phyloP scores from a whole-genome alignment of 176 grass and related monocot genomes.

The Oryza australiensis region DNA sequence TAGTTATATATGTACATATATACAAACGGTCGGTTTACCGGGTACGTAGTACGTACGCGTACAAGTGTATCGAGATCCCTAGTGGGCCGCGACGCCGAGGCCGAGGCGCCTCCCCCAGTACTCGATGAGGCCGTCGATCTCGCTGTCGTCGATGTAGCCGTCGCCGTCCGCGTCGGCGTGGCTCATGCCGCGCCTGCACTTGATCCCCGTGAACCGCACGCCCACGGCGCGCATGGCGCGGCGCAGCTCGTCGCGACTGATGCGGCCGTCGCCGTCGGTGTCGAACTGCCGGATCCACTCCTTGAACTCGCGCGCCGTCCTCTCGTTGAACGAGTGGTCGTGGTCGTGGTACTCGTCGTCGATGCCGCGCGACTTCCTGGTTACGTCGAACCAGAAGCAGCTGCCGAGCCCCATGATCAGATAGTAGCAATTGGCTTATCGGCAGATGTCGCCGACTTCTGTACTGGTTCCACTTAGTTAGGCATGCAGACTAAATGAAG shows the following conservation, averaged over 20 bases:
- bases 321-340: constrained; percentile 46
- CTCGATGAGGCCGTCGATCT: constrained; percentile 81
- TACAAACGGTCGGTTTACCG: neutral
- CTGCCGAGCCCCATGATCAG: neutral
- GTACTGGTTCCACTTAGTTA: neutral
- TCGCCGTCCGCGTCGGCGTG: constrained; percentile 71
- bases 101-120: constrained; percentile 67
- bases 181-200: constrained; percentile 62
- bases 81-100: constrained; percentile 70
- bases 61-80: neutral
- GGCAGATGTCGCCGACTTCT: neutral
- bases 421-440: neutral
- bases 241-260: constrained; percentile 82
- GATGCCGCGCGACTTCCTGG: neutral
- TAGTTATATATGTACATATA: neutral
- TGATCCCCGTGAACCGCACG: constrained; percentile 61
- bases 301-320: constrained; percentile 89
- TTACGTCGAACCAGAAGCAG: neutral
- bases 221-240: constrained; percentile 61
- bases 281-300: constrained; percentile 79
- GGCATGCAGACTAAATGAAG: neutral
- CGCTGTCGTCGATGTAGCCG: constrained; percentile 60
- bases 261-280: constrained; percentile 67
- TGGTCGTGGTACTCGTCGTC: constrained; percentile 16
- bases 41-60: neutral